These are phyloP conservation scores for Suillus variegatus DNA, from an alignment of 768 basidiomycete species.

Conservation along the genomic window DNA sequence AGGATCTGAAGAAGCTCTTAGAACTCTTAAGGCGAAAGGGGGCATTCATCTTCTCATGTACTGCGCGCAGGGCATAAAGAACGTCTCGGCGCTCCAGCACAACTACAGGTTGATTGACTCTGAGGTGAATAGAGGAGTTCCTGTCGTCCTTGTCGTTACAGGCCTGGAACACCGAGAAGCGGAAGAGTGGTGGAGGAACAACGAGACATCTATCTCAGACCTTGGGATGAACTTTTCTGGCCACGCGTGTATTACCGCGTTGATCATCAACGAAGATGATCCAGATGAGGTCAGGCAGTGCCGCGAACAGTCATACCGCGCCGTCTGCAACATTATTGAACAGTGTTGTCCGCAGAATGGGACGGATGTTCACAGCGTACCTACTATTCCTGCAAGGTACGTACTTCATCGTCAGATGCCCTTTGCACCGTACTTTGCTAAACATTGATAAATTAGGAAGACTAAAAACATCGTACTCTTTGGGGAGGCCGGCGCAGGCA, in stretches of 20 bases:
- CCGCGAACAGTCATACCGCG: constrained; percentile 10
- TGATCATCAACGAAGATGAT: background rate
- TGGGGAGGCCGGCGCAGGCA: constrained; percentile 36
- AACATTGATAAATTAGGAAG: background rate
- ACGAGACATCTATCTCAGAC: constrained; percentile 32
- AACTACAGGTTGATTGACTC: constrained; percentile 30
- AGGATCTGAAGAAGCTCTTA: constrained; percentile 33
- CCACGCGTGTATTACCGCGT: constrained; percentile 37
- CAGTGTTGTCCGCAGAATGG: background rate
- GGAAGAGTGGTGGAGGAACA: constrained; percentile 40
- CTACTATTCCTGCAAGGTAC: background rate
- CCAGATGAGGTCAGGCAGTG: background rate
- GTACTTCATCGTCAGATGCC: background rate
- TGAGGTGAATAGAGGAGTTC: constrained; percentile 28
- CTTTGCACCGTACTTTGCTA: background rate
- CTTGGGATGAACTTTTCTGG: constrained; percentile 38
- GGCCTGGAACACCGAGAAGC: constrained; percentile 34
- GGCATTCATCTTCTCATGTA: constrained; percentile 34
- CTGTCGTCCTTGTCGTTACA: constrained; percentile 34
- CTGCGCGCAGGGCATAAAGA: constrained; percentile 31
- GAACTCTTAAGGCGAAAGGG: constrained; percentile 21
- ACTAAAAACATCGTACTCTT: constrained; percentile 34
- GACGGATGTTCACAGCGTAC: no score
- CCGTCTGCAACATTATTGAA: constrained; percentile 3
- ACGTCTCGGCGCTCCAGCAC: constrained; percentile 11